Percentiles rank a stretch among this genome's conserved stretches.
Evolutionary conservation across 2,329 filamentous ascomycete species (phyloP).

Genomic region (Aspergillus sp.): DNA sequence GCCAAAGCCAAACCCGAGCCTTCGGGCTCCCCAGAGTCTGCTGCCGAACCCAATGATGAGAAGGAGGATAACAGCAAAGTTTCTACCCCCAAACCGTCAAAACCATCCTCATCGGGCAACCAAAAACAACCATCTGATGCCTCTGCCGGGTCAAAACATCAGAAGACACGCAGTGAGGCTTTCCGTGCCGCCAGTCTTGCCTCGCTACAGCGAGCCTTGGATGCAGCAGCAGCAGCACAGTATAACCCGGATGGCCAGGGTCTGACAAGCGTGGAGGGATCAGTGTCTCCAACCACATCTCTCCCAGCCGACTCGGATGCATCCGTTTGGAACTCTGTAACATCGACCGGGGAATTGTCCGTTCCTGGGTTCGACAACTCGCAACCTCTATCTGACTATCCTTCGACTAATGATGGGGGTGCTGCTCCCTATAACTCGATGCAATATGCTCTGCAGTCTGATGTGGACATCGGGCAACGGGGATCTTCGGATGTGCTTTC

Average conservation of each 20-base stretch:
- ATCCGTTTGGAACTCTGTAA: conserved; percentile 12
- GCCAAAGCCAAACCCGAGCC: conserved; percentile 32
- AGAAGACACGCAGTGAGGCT: conserved; percentile 39
- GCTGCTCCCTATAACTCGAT: conserved; percentile 31
- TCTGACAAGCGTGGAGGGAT: conserved; percentile 26
- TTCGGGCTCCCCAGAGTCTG: conserved; percentile 23
- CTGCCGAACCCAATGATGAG: conserved; percentile 24
- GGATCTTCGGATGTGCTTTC: conserved; percentile 37
- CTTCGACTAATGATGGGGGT: conserved; percentile 23
- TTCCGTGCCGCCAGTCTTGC: conserved; percentile 44
- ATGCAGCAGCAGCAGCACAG: conserved; percentile 41
- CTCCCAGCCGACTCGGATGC: conserved; percentile 14
- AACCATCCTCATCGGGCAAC: conserved; percentile 20
- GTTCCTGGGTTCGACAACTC: conserved; percentile 20
- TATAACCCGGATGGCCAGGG: conserved; percentile 24
- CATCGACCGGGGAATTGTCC: conserved; percentile 23
- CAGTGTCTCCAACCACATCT: conserved; percentile 30
- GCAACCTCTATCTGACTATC: conserved; percentile 19
- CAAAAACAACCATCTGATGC: conserved; percentile 21
- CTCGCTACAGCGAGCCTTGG: conserved; percentile 46
- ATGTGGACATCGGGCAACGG: conserved; percentile 29
- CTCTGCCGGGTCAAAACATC: conserved; percentile 31
- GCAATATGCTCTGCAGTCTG: conserved; percentile 35
- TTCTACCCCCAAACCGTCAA: conserved; percentile 28
- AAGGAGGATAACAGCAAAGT: conserved; percentile 24